Evolutionary conservation across 179 eudicot species (phyloP).

Genomic region (Nepenthes alata): DNA sequence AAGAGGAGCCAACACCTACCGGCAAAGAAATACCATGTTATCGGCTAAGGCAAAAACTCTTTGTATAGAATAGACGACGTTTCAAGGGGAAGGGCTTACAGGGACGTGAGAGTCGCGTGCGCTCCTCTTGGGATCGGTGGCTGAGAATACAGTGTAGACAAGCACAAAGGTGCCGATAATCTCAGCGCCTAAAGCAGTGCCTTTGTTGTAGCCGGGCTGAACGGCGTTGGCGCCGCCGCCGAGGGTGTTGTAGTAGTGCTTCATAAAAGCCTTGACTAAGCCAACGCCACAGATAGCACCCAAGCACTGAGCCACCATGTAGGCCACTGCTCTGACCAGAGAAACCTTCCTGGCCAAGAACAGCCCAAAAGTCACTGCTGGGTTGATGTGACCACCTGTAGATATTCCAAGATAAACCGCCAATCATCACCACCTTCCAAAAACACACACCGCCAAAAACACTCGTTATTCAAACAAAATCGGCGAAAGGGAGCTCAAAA

Average conservation of each 20-base stretch:
- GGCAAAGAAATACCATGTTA: constrained; percentile 1
- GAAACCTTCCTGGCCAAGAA: constrained; percentile 53
- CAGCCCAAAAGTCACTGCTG: constrained; percentile 54
- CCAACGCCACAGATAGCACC: constrained; percentile 58
- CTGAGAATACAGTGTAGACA: constrained; percentile 53
- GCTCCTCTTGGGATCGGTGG: constrained; percentile 50
- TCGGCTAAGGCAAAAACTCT: background rate
- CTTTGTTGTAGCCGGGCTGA: constrained; percentile 31
- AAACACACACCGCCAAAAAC: too few relatives aligned
- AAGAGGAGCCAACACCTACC: constrained; percentile 40
- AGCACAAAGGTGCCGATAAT: constrained; percentile 48
- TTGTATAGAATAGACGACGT: background rate
- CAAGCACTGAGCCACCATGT: constrained; percentile 44
- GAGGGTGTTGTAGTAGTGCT: constrained; percentile 17
- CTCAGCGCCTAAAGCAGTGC: constrained; percentile 54
- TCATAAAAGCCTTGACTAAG: constrained; percentile 49
- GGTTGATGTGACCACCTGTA: constrained; percentile 58
- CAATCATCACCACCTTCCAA: too few relatives aligned
- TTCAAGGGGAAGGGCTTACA: constrained; percentile 12
- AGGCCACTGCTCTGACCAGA: constrained; percentile 31
- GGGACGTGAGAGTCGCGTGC: constrained; percentile 64
- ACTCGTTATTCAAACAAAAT: too few relatives aligned
- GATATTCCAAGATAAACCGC: background rate
- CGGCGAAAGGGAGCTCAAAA: too few relatives aligned
- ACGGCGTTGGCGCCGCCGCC: constrained; percentile 45